Percentiles rank a stretch among this genome's conserved stretches.
phyloP scores from a whole-genome alignment of 1,284 basidiomycete species.

The Exobasidium rhododendri region DNA sequence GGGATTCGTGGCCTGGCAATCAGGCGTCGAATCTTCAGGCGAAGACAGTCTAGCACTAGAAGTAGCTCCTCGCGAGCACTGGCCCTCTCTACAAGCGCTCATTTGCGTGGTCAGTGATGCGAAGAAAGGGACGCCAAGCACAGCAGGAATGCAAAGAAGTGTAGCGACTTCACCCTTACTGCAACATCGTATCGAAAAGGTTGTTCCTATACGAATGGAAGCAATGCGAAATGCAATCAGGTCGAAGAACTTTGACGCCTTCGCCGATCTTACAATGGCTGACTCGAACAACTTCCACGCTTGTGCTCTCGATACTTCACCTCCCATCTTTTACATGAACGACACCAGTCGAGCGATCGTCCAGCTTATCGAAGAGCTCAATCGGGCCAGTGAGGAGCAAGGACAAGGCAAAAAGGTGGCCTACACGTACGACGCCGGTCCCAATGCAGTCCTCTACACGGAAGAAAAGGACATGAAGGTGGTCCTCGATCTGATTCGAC shows the following conservation, averaged over 20 bases:
- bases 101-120: constrained; percentile 95
- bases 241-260: constrained; percentile 77
- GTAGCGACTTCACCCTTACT: constrained; percentile 87
- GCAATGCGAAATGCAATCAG: constrained; percentile 77
- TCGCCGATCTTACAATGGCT: constrained; percentile 88
- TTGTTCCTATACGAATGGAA: constrained; percentile 85
- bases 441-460: constrained; percentile 96
- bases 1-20: constrained; percentile 94
- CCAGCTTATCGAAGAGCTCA: constrained; percentile 76
- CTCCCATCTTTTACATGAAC: constrained; percentile 99
- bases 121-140: constrained; percentile 95
- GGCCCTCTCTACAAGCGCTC: constrained; percentile 83
- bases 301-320: constrained; percentile 90
- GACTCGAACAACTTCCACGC: constrained; percentile 94
- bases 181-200: constrained; percentile 78
- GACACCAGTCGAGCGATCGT: constrained; percentile 69
- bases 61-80: constrained; percentile 66
- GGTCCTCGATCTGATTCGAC: constrained; percentile 43
- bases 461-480: constrained; percentile 58
- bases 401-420: constrained; percentile 57
- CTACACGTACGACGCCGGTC: constrained; percentile 97
- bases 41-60: constrained; percentile 83
- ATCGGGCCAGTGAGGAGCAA: constrained; percentile 65
- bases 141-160: constrained; percentile 93
- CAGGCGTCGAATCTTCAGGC: constrained; percentile 69